Evolutionary conservation across 2,329 filamentous ascomycete genomes (phyloP).

Genomic region (Paecilomyces sp.): DNA sequence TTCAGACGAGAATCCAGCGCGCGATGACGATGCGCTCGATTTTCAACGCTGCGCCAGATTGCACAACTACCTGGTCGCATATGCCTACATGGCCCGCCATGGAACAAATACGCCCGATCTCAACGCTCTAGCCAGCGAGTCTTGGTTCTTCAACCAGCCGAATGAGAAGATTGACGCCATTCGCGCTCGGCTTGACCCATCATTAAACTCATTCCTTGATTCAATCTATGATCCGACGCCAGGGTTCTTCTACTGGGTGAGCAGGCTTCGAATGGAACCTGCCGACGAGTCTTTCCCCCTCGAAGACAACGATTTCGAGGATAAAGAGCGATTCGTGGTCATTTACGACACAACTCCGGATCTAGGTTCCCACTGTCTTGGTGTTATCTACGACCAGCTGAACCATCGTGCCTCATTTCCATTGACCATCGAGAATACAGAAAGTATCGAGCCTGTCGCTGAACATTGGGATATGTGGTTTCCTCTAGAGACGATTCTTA

Average conservation of each 20-base stretch:
- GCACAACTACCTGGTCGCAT: slow-evolving; percentile 15
- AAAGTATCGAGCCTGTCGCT: slow-evolving; percentile 7
- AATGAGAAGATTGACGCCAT: slow-evolving; percentile 2
- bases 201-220: slow-evolving; percentile 10
- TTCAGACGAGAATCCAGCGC: neutral
- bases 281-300: slow-evolving; percentile 2
- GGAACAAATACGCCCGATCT: slow-evolving; percentile 4
- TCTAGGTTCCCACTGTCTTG: slow-evolving; percentile 7
- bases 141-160: neutral
- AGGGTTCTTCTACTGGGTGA: slow-evolving; percentile 12
- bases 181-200: slow-evolving; percentile 6
- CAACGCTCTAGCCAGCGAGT: neutral
- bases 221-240: slow-evolving; percentile 4
- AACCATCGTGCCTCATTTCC: slow-evolving; percentile 2
- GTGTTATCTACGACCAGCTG: slow-evolving; percentile 5
- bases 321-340: slow-evolving; percentile 8
- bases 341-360: slow-evolving; percentile 8
- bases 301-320: slow-evolving; percentile 4
- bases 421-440: slow-evolving; percentile 3
- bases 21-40: neutral
- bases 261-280: slow-evolving; percentile 1
- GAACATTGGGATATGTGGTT: slow-evolving; percentile 12
- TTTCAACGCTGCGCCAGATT: slow-evolving; percentile 10
- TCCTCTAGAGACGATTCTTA: slow-evolving; percentile 12
- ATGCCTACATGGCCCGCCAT: slow-evolving; percentile 12